phyloP scores from a whole-genome alignment of 768 basidiomycete genomes.

The Gloeostereum incarnatum region DNA sequence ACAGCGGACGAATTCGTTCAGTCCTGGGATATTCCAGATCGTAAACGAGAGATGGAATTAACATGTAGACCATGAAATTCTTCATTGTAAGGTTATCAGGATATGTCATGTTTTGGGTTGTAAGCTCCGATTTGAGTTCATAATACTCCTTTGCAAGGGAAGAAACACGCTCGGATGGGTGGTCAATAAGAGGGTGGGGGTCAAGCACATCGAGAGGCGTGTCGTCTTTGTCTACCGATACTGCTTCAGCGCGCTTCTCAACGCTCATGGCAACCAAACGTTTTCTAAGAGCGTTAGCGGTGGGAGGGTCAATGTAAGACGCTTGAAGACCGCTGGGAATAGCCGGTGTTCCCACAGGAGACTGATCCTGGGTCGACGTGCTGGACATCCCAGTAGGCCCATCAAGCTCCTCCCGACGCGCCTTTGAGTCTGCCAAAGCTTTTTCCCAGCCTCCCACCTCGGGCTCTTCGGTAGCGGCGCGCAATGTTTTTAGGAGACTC shows the following conservation, averaged over 20 bases:
- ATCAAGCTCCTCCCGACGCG: constrained; percentile 31
- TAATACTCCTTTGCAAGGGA: constrained; percentile 66
- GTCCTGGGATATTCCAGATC: constrained; percentile 96
- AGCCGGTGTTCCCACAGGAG: constrained; percentile 32
- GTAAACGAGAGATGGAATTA: constrained; percentile 90
- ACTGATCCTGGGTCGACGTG: constrained; percentile 17
- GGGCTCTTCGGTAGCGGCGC: constrained; percentile 31
- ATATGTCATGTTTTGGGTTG: constrained; percentile 61
- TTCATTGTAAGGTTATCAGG: constrained; percentile 76
- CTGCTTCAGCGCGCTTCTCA: constrained; percentile 3
- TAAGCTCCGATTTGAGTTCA: constrained; percentile 70
- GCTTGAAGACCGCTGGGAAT: constrained; percentile 34
- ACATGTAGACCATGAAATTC: constrained; percentile 79
- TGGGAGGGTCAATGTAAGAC: constrained; percentile 49
- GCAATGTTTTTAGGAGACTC: constrained; percentile 31
- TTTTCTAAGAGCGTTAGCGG: constrained; percentile 43
- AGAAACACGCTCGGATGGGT: constrained; percentile 58
- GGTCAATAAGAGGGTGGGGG: constrained; percentile 47
- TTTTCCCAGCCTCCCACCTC: constrained; percentile 72
- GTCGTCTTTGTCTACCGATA: constrained; percentile 1
- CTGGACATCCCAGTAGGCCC: constrained; percentile 13
- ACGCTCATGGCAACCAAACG: constrained; percentile 37
- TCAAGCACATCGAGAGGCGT: constrained; percentile 1
- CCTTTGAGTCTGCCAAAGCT: constrained; percentile 43
- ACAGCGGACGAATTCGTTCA: constrained; percentile 70